Base-by-base conservation (phyloP, 2,329 filamentous ascomycete species). In the Phyllosticta paracitricarpa region DNA sequence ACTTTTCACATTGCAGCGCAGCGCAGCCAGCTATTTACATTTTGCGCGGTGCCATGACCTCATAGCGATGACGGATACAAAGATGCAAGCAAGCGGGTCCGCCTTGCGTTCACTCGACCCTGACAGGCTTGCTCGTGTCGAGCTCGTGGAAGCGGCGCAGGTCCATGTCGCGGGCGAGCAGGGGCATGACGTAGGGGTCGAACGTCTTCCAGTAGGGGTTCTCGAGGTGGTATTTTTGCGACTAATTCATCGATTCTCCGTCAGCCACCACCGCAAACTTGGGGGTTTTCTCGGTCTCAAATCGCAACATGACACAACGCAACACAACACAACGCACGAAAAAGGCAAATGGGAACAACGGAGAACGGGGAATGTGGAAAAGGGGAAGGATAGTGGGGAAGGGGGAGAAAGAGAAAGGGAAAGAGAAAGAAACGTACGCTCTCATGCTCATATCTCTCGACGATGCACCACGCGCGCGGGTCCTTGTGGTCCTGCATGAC, bases 151-250 rank as follows among this genome's bases (percentile, higher is more conserved):
- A 81, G 54, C 87, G 77, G 59, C 86, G 77, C 64, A 90, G 71
- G 71, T 90, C 87, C 86, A 89, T 89, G 8, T 82, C 79, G 70
- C 80, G 81, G 66, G 85, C 86, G 57, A 91, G 74, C 62, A 90
- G 70, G 2, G 87, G 88, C 56, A 84, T 78, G 30, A 90, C 87
- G 67, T 89, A 89, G 5, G 86, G 85, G 71, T 89, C 87, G 67
- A 90, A 89, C 0, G 87, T 89, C 77, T 88, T 82, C 85, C 85
- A 89, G 78, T 89, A 89, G 0, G 86, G 86, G 73, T 89, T 89
- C 68, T 76, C 73, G 7, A 79, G 71, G 63, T 79, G 76, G 66
- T 77, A 78, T 62, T 76, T 74, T 59, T 76, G 74, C 28, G 66
- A 70, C 73, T 74, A 7, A 2, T n/a, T n/a, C n/a, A n/a, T n/a